Base-by-base conservation (phyloP, 495 filamentous ascomycete species). In the Penicillium turbatum region DNA sequence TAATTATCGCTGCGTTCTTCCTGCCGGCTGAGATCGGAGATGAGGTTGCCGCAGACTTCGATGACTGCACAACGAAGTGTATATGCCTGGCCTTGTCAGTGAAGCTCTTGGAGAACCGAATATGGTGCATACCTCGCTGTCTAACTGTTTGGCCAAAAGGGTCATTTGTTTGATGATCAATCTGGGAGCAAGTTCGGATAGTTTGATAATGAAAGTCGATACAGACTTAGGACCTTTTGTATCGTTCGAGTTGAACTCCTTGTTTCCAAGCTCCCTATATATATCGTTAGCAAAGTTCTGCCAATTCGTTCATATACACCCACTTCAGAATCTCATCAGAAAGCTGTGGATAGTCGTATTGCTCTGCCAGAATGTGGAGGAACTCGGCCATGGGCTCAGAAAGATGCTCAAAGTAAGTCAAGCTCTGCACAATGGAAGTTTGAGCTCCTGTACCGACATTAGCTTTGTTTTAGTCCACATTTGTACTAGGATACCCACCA, bases 351-450 rank as follows among this genome's bases (percentile, higher is more conserved):
- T 97, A 96, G 71, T 99, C 93, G 73, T 97, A 99, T 80, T 97
- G 90, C 63, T 97, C 92, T 0, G 89, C 82, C 21, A 99, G 78
- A 60, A 99, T 99, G 57, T 97, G 92, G 0, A 97, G 75, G 61
- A 97, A 96, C 69, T 99, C 93, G 17, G 93, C 95, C 93, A 99
- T 99, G 0, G 95, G 95, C 66, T 99, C 93, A 0, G 93, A 90
- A 13, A 99, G 72, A 68, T 99, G 93, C 69, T 99, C 93, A 53
- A 97, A 99, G 70, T 99, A 99, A 0, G 95, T 93, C 51, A 99
- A 73, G 61, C 91, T 97, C 64, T 97, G 93, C 41, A 97, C 88
- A 65, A 97, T 96, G 8, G 91, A 95, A 6, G 95, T 97, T 82
- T 97, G 93, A 17, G 93, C 95, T 42, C 89, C 92, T 96, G 54